phyloP scores from a whole-genome alignment of 768 basidiomycete genomes.

The Phylloporus scabripes region DNA sequence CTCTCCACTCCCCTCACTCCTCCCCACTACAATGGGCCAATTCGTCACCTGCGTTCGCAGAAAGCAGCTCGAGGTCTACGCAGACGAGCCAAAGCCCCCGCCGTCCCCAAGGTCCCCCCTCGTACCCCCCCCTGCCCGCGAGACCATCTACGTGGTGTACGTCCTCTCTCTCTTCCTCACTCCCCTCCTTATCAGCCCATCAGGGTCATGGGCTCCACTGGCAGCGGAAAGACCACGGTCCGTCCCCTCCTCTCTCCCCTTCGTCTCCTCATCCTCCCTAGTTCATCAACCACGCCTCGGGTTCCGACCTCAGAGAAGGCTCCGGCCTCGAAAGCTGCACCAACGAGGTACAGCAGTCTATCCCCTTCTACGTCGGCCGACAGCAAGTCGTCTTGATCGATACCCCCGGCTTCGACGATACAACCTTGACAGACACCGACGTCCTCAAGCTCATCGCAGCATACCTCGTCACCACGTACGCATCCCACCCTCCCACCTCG shows the following conservation, averaged over 20 bases:
- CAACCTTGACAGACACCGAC: slow-evolving; percentile 43
- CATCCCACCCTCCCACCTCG: neutral
- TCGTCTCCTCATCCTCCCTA: slow-evolving; percentile 10
- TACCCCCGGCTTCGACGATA: slow-evolving; percentile 61
- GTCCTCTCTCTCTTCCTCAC: slow-evolving; percentile 7
- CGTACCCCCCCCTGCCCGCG: slow-evolving; percentile 10
- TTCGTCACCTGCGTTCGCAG: slow-evolving; percentile 21
- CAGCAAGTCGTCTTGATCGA: slow-evolving; percentile 47
- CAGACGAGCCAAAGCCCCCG: slow-evolving; percentile 21
- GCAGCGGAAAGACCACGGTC: slow-evolving; percentile 33
- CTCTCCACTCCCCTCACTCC: slow-evolving; percentile 12
- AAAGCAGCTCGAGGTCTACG: slow-evolving; percentile 23
- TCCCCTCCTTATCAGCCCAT: slow-evolving; percentile 23
- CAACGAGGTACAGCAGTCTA: slow-evolving; percentile 27
- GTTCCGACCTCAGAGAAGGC: slow-evolving; percentile 29
- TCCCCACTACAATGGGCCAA: slow-evolving; percentile 27
- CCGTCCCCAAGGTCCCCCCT: slow-evolving; percentile 10
- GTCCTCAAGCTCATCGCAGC: slow-evolving; percentile 47
- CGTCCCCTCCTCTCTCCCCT: slow-evolving; percentile 2
- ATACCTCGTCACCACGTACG: slow-evolving; percentile 31
- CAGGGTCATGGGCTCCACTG: slow-evolving; percentile 33
- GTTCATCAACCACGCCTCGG: slow-evolving; percentile 36
- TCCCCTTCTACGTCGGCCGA: slow-evolving; percentile 25
- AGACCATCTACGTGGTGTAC: slow-evolving; percentile 28
- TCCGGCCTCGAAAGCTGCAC: slow-evolving; percentile 35